Conservation (phyloP, 2,329 filamentous ascomycete genomes). For the Aspergillus pseudoglaucus region DNA sequence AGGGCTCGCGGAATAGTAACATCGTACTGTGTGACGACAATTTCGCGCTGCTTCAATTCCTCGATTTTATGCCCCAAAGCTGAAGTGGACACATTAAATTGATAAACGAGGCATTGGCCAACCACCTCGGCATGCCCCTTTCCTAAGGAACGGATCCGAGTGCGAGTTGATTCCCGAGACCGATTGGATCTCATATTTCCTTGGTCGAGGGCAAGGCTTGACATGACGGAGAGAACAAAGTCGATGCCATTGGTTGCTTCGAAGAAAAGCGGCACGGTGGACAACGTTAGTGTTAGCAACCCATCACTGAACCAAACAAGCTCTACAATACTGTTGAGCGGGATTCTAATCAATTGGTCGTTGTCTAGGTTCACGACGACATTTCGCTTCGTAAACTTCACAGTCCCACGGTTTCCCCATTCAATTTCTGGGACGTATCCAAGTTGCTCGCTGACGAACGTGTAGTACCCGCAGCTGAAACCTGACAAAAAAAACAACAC, state of each 20-base stretch:
- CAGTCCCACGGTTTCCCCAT: constrained; percentile 6
- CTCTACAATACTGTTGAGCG: constrained; percentile 45
- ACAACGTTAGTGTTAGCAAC: constrained; percentile 46
- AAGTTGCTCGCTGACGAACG: constrained; percentile 33
- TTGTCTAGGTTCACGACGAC: constrained; percentile 36
- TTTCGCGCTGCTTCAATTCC: constrained; percentile 14
- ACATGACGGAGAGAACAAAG: background rate
- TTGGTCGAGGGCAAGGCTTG: background rate
- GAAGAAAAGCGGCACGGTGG: constrained; percentile 48
- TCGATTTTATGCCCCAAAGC: constrained; percentile 19
- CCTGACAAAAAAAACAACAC: constrained; percentile 4
- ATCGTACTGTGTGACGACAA: constrained; percentile 16
- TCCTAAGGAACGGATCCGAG: constrained; percentile 5
- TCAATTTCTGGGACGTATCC: constrained; percentile 32
- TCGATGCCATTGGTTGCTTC: constrained; percentile 2
- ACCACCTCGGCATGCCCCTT: constrained; percentile 5
- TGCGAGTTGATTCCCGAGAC: background rate
- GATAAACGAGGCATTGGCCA: constrained; percentile 42
- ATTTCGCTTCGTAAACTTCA: constrained; percentile 39
- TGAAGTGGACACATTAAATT: constrained; percentile 23
- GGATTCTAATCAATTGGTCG: constrained; percentile 41
- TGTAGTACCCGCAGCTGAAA: constrained; percentile 44
- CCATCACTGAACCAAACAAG: constrained; percentile 36
- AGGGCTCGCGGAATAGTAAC: background rate
- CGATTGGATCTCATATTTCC: background rate